These are phyloP conservation scores for Ascoidea tarda DNA, from an alignment of 805 yeast genomes.

Conservation along the genomic window DNA sequence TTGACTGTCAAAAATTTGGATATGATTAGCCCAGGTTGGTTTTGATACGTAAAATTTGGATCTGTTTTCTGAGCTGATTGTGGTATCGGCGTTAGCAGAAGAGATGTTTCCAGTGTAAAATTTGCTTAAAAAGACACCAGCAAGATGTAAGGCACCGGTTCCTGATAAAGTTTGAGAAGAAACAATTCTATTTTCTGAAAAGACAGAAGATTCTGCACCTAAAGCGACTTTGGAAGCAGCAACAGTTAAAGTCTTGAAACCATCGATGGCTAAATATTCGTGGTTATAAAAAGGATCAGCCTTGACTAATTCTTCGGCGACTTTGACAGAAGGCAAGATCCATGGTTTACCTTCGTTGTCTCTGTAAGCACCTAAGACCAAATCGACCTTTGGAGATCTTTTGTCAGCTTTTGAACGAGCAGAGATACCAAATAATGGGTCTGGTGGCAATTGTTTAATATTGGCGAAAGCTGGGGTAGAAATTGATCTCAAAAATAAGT, in stretches of 20 bases:
- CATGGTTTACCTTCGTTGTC: constrained; percentile 81
- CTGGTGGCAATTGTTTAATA: constrained; percentile 62
- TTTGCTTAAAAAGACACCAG: constrained; percentile 59
- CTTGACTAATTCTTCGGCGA: constrained; percentile 46
- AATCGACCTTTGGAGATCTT: constrained; percentile 59
- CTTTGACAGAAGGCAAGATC: constrained; percentile 63
- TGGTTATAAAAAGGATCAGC: constrained; percentile 43
- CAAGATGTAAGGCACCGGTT: constrained; percentile 84
- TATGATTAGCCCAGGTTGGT: constrained; percentile 98
- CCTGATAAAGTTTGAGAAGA: constrained; percentile 88
- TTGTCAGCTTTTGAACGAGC: constrained; percentile 47
- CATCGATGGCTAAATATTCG: constrained; percentile 81
- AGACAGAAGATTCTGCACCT: constrained; percentile 40
- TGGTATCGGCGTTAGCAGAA: constrained; percentile 12
- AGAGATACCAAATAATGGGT: constrained; percentile 75
- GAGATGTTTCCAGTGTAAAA: constrained; percentile 14
- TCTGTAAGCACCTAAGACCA: constrained; percentile 92
- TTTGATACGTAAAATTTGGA: constrained; percentile 51
- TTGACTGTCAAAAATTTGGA: constrained; percentile 55
- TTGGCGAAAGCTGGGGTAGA: constrained; percentile 22
- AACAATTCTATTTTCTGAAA: constrained; percentile 49
- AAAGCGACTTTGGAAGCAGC: constrained; percentile 61
- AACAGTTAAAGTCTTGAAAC: constrained; percentile 51
- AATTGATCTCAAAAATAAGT: no score
- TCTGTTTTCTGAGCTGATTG: constrained; percentile 18